Base-by-base conservation (phyloP, 768 basidiomycete genomes). In the Podaxis sp. region DNA sequence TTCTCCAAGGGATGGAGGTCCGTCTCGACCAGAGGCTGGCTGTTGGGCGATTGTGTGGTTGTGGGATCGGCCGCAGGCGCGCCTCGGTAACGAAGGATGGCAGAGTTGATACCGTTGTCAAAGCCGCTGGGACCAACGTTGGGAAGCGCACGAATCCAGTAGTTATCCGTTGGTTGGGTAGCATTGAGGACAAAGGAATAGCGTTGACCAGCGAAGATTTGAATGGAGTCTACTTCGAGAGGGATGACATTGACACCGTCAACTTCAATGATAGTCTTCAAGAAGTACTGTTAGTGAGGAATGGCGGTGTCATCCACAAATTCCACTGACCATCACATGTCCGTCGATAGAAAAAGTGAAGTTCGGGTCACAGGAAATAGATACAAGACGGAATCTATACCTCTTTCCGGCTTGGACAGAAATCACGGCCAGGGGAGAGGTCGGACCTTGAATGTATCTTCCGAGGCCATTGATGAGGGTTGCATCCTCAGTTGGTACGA, bases 401-500 rank as follows among this genome's bases (percentile, higher is more conserved):
- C 76, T 72, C 35, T 69, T 68, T 21, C 73, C 72, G 9, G 68
- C 56, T 6, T 68, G 47, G 28, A 82, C 78, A n/a, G 66, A 73
- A 25, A 81, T 66, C 1, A 79, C 73, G 0, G 79, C 64, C 16
- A 82, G 72, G 0, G 69, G 67, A 6, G 73, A 66, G 1, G 64
- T 54, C 13, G 79, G 73, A 1, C 75, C 76, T 46, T 70, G 74
- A 13, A 65, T 18, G 61, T 71, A 79, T 27, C 81, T 77, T n/a
- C 83, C 83, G 10, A 73, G 69, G 1, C 82, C 82, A 56, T 83
- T 83, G 62, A 83, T 80, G 14, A 82, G 64, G 0, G 76, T 76
- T 2, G 76, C 58, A 59, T 73, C 71, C 2, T 77, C 62, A 3
- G 61, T 64, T 21, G 75, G 72, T 18, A 72, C 59, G 13, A 58